phyloP scores from a whole-genome alignment of 2,329 filamentous ascomycete species.

The Penicillium sp. region DNA sequence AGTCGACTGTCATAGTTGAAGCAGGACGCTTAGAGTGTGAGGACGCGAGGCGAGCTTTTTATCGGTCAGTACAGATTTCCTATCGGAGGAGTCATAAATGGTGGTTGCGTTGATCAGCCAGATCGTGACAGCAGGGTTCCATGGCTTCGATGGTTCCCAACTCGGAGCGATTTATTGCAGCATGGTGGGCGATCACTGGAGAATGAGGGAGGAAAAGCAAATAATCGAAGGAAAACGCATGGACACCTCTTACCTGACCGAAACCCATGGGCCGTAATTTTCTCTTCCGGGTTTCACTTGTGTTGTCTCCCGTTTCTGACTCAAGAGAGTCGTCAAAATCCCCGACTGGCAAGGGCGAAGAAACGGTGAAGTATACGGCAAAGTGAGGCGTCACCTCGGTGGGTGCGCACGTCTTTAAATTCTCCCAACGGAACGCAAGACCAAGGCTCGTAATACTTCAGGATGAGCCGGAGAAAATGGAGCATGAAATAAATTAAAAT shows the following conservation, averaged over 20 bases:
- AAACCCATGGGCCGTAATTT: constrained; percentile 16
- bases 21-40: constrained; percentile 23
- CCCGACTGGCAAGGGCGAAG: constrained; percentile 16
- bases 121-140: constrained; percentile 45
- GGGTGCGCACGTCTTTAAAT: constrained; percentile 20
- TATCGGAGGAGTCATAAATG: constrained; percentile 46
- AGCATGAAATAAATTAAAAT: neutral
- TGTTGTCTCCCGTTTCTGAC: neutral
- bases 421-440: constrained; percentile 17
- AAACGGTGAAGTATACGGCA: constrained; percentile 35
- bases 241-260: constrained; percentile 27
- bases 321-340: constrained; percentile 3
- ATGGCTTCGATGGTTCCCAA: constrained; percentile 42
- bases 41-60: constrained; percentile 42
- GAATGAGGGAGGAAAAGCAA: constrained; percentile 29
- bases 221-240: constrained; percentile 19
- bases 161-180: constrained; percentile 42
- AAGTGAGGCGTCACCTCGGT: constrained; percentile 27
- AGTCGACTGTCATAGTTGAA: constrained; percentile 34
- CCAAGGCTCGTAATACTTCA: neutral
- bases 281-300: neutral
- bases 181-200: constrained; percentile 43
- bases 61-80: constrained; percentile 34
- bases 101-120: constrained; percentile 39
- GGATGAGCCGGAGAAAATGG: constrained; percentile 4